Conservation (phyloP, 2,329 filamentous ascomycete genomes). For the Xylaria sp. region DNA sequence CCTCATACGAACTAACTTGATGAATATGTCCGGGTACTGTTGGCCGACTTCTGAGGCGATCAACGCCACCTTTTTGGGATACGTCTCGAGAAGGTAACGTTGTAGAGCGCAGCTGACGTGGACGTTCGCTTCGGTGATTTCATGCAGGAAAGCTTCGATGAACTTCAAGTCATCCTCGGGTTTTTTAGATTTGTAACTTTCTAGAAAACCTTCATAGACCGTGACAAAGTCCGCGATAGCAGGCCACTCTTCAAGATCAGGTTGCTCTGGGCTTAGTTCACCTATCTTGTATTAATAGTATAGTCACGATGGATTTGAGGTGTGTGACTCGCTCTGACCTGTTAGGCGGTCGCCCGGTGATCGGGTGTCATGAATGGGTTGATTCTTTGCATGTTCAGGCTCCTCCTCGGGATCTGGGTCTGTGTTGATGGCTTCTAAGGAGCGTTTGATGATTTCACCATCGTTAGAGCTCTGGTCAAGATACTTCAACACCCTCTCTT, state of each 20-base stretch:
- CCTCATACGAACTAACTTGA: conserved; percentile 6
- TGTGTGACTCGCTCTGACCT: conserved; percentile 1
- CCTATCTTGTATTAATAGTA: conserved; percentile 9
- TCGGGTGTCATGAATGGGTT: not conserved
- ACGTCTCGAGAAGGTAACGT: conserved; percentile 35
- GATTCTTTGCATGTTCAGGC: not conserved
- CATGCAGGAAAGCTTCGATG: conserved; percentile 37
- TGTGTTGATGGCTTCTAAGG: not conserved
- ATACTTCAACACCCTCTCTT: conserved; percentile 2
- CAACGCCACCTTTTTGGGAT: conserved; percentile 32
- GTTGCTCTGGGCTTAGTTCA: not conserved
- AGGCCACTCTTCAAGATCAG: conserved; percentile 13
- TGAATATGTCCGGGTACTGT: conserved; percentile 20
- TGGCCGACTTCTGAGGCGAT: conserved; percentile 7
- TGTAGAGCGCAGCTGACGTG: conserved; percentile 39
- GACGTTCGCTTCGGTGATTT: conserved; percentile 36
- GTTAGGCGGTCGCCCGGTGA: not conserved
- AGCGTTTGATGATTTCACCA: not conserved
- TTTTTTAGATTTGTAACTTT: conserved; percentile 35
- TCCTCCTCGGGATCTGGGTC: not conserved
- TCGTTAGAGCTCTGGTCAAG: not conserved
- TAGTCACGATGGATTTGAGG: no score
- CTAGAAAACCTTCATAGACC: conserved; percentile 37
- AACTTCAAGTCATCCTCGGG: conserved; percentile 37
- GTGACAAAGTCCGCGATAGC: conserved; percentile 26